Percentiles rank a stretch among this genome's conserved stretches.
phyloP scores from a whole-genome alignment of 2,329 filamentous ascomycete genomes.

The Stromatinia cepivora region DNA sequence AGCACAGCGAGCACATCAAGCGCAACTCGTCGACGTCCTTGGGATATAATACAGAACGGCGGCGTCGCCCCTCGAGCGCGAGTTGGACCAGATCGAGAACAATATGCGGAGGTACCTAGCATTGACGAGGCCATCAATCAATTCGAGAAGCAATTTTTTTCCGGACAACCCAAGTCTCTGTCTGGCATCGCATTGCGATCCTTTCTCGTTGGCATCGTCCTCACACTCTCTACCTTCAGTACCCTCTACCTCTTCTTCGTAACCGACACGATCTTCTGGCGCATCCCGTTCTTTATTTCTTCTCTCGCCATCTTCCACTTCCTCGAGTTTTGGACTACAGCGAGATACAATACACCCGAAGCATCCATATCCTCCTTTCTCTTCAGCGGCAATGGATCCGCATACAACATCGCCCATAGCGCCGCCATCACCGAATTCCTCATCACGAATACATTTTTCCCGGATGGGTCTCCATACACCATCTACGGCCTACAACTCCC shows the following conservation, averaged over 20 bases:
- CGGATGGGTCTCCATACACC: slow-evolving; percentile 36
- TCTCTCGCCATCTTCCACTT: slow-evolving; percentile 85
- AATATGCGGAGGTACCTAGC: slow-evolving; percentile 23
- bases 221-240: slow-evolving; percentile 33
- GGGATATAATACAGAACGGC: slow-evolving; percentile 23
- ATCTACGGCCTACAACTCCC: not conserved
- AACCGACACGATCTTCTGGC: slow-evolving; percentile 49
- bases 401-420: slow-evolving; percentile 80
- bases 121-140: slow-evolving; percentile 31
- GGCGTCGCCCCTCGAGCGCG: slow-evolving; percentile 23
- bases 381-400: slow-evolving; percentile 77
- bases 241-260: slow-evolving; percentile 33
- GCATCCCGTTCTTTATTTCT: slow-evolving; percentile 64
- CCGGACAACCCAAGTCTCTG: slow-evolving; percentile 40
- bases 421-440: slow-evolving; percentile 73
- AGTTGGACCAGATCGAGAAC: slow-evolving; percentile 9
- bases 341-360: slow-evolving; percentile 74
- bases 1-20: not conserved
- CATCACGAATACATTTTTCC: slow-evolving; percentile 58
- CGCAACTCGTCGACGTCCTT: slow-evolving; percentile 21
- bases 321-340: slow-evolving; percentile 92
- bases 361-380: slow-evolving; percentile 78
- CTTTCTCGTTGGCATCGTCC: slow-evolving; percentile 39
- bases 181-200: slow-evolving; percentile 43
- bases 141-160: slow-evolving; percentile 38